Percentiles rank a stretch among this genome's conserved stretches.
Conservation (phyloP, 768 basidiomycete genomes). For the Agrocybe pediades region DNA sequence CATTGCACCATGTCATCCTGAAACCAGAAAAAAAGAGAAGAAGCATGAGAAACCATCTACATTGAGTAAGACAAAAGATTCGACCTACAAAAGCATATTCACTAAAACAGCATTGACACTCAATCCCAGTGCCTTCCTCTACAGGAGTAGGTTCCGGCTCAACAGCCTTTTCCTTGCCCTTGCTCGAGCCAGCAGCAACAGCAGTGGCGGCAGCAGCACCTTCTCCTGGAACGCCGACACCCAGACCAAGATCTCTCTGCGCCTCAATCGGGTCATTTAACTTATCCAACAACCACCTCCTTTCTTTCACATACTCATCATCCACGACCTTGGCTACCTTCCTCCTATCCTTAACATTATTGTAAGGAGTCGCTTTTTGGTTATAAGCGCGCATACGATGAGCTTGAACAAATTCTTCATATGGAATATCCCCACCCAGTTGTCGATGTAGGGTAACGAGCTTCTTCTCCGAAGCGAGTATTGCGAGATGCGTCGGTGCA, state of each 20-base stretch:
- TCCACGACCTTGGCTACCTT: conserved; percentile 30
- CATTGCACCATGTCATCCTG: conserved; percentile 89
- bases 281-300: conserved; percentile 47
- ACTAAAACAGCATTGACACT: conserved; percentile 88
- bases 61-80: not conserved
- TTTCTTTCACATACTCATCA: conserved; percentile 47
- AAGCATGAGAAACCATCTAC: conserved; percentile 1
- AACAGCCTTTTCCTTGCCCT: conserved; percentile 28
- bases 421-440: not conserved
- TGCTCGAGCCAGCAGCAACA: conserved; percentile 3
- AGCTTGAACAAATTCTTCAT: not conserved
- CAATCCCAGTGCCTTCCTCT: conserved; percentile 63
- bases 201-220: conserved; percentile 5
- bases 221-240: conserved; percentile 1
- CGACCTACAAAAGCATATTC: conserved; percentile 68
- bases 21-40: not conserved
- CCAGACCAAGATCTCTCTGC: conserved; percentile 3
- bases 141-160: conserved; percentile 43
- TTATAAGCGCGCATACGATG: conserved; percentile 31
- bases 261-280: conserved; percentile 12
- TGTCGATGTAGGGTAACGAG: not conserved
- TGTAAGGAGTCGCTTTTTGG: conserved; percentile 32
- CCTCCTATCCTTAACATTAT: conserved; percentile 40
- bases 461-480: conserved; percentile 41
- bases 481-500: conserved; percentile 61